A percentile compares a stretch with the other conserved stretches of the same genome.
These are phyloP conservation scores for Danielia reshetovae DNA, from an alignment of 805 yeast species.

Conservation along the genomic window DNA sequence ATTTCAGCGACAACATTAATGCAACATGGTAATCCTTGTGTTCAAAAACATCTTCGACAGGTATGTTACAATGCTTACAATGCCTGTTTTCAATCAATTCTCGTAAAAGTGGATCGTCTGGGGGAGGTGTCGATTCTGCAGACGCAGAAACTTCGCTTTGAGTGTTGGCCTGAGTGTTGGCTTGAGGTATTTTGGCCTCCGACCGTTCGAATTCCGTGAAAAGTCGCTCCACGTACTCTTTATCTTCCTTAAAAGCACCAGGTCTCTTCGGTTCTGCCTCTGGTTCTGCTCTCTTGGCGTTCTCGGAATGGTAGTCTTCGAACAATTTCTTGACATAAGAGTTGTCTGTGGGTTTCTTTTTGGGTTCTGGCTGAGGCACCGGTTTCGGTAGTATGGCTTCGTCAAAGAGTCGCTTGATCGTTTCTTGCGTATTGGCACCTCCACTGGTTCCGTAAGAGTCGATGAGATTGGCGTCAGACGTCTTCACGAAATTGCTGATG, in stretches of 20 bases:
- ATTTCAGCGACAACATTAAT: conserved; percentile 40
- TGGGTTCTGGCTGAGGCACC: conserved; percentile 2
- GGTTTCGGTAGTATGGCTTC: conserved; percentile 5
- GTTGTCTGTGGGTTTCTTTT: conserved; percentile 5
- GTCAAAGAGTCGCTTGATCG: conserved; percentile 10
- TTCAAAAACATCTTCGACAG: conserved; percentile 36
- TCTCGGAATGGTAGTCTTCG: conserved; percentile 17
- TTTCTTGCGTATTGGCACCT: conserved; percentile 5
- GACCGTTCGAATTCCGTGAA: conserved; percentile 16
- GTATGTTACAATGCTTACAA: conserved; percentile 26
- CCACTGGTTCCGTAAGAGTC: conserved; percentile 23
- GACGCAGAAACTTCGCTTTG: neutral
- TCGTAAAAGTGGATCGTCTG: conserved; percentile 11
- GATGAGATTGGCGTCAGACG: conserved; percentile 31
- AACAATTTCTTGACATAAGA: conserved; percentile 17
- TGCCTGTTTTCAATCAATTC: conserved; percentile 16
- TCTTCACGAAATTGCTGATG: conserved; percentile 50
- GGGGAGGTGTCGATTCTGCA: conserved; percentile 1
- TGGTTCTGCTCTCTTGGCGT: neutral
- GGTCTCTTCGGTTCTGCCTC: conserved; percentile 4
- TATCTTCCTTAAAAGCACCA: conserved; percentile 19
- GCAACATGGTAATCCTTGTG: conserved; percentile 58
- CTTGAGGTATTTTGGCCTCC: conserved; percentile 6
- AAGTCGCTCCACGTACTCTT: conserved; percentile 25
- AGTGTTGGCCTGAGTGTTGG: neutral